Evolutionary conservation across 1,139 yeast genomes (phyloP).

Genomic region (Taphrina betulina): DNA sequence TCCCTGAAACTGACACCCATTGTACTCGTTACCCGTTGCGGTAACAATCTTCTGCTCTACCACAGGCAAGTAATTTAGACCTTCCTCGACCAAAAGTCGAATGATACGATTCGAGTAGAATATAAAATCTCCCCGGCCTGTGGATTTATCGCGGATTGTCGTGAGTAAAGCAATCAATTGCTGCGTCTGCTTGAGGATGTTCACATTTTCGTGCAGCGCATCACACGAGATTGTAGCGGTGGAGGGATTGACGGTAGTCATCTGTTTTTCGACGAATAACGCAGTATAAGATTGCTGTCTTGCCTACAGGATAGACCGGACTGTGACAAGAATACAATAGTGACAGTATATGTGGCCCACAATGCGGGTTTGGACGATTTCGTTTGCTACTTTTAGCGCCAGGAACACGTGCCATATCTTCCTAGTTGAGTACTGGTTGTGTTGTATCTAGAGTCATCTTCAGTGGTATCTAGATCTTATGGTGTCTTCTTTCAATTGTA

Average conservation of each 20-base stretch:
- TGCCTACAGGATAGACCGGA: too few species aligned
- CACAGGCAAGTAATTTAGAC: conserved; percentile 88
- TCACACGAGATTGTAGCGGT: conserved; percentile 20
- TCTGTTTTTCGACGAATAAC: too few species aligned
- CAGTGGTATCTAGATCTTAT: too few species aligned
- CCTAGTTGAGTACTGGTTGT: too few species aligned
- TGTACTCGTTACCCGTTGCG: conserved; percentile 57
- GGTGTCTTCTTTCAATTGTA: too few species aligned
- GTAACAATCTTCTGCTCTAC: conserved; percentile 65
- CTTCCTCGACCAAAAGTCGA: conserved; percentile 82
- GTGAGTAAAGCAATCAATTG: conserved; percentile 85
- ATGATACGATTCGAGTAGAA: conserved; percentile 94
- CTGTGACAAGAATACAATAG: too few species aligned
- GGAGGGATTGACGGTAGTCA: not conserved
- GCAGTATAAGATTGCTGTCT: too few species aligned
- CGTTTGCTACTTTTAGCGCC: too few species aligned
- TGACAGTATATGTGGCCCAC: too few species aligned
- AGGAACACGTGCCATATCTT: too few species aligned
- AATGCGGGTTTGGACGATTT: too few species aligned
- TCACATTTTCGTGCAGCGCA: conserved; percentile 47
- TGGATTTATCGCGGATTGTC: conserved; percentile 76
- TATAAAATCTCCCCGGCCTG: conserved; percentile 78
- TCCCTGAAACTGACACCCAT: conserved; percentile 82
- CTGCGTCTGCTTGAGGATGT: conserved; percentile 78
- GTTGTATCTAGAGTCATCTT: too few species aligned